These are phyloP conservation scores for Diutina scorzettiae DNA, from an alignment of 1,139 yeast genomes.

Conservation along the genomic window DNA sequence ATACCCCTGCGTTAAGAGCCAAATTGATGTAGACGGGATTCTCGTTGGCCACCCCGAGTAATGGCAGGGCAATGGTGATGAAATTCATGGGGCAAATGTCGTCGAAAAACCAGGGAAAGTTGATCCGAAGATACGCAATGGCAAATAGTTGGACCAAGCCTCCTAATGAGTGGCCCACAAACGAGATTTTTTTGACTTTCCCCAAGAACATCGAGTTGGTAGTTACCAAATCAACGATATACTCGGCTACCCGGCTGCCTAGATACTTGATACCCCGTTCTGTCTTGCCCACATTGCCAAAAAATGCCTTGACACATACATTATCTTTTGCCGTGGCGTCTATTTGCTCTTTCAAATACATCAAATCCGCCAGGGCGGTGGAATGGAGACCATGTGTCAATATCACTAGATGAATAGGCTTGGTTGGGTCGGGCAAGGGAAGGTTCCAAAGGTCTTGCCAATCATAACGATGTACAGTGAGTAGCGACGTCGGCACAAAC, in stretches of 20 bases:
- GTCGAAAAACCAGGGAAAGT: constrained; percentile 62
- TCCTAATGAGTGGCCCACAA: constrained; percentile 87
- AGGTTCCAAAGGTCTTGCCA: constrained; percentile 68
- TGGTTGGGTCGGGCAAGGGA: constrained; percentile 31
- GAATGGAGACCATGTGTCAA: constrained; percentile 90
- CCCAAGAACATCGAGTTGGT: constrained; percentile 21
- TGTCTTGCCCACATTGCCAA: constrained; percentile 79
- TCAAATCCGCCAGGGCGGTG: constrained; percentile 80
- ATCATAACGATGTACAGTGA: constrained; percentile 39
- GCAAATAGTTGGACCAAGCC: constrained; percentile 89
- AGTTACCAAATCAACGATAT: constrained; percentile 46
- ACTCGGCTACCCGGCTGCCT: constrained; percentile 76
- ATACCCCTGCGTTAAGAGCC: constrained; percentile 78
- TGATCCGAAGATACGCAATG: constrained; percentile 63
- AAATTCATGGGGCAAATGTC: constrained; percentile 67
- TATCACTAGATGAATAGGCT: constrained; percentile 61
- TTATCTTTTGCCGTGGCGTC: constrained; percentile 34
- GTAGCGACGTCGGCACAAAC: constrained; percentile 6
- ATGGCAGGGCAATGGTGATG: constrained; percentile 76
- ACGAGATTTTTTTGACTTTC: constrained; percentile 52
- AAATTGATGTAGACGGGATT: constrained; percentile 81
- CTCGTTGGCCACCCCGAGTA: constrained; percentile 74
- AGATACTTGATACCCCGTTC: constrained; percentile 83
- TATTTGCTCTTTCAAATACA: constrained; percentile 70
- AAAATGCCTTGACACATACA: constrained; percentile 68